These are phyloP conservation scores for Russula abietina DNA, from an alignment of 768 basidiomycete genomes.

Conservation along the genomic window DNA sequence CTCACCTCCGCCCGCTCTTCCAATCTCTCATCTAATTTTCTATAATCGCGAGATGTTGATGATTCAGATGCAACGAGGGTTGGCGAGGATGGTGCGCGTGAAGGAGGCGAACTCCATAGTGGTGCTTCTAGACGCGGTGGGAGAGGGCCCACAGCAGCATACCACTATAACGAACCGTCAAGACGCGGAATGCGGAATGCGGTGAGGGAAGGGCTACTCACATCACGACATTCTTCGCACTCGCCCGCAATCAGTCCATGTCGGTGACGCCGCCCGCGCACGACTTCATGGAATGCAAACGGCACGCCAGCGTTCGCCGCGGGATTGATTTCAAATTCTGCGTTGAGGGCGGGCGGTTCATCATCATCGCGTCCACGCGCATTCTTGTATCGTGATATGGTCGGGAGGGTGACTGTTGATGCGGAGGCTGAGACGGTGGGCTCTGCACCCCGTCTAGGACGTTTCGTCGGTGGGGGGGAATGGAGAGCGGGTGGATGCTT, in stretches of 20 bases:
- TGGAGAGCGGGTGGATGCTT: neutral
- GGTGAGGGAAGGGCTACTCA: conserved; percentile 32
- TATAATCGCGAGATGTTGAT: neutral
- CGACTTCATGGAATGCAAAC: conserved; percentile 73
- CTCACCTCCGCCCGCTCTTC: conserved; percentile 25
- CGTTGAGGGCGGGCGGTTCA: conserved; percentile 11
- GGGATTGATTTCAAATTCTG: conserved; percentile 57
- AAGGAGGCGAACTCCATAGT: conserved; percentile 68
- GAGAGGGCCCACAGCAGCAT: conserved; percentile 67
- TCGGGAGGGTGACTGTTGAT: neutral
- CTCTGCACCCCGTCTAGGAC: conserved; percentile 6
- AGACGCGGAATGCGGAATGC: neutral
- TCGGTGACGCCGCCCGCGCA: conserved; percentile 58
- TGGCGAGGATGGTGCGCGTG: conserved; percentile 20
- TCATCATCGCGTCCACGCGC: neutral
- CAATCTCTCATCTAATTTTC: conserved; percentile 5
- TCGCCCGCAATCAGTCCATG: conserved; percentile 65
- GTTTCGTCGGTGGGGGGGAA: conserved; percentile 13
- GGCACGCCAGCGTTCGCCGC: conserved; percentile 55
- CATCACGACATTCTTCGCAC: conserved; percentile 78
- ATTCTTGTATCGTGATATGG: conserved; percentile 1
- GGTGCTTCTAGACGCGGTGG: conserved; percentile 61
- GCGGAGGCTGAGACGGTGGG: neutral
- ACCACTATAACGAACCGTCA: conserved; percentile 49
- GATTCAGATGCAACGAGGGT: neutral